These are phyloP conservation scores for Irpex sp. DNA, from an alignment of 1,284 basidiomycete genomes.

Conservation along the genomic window DNA sequence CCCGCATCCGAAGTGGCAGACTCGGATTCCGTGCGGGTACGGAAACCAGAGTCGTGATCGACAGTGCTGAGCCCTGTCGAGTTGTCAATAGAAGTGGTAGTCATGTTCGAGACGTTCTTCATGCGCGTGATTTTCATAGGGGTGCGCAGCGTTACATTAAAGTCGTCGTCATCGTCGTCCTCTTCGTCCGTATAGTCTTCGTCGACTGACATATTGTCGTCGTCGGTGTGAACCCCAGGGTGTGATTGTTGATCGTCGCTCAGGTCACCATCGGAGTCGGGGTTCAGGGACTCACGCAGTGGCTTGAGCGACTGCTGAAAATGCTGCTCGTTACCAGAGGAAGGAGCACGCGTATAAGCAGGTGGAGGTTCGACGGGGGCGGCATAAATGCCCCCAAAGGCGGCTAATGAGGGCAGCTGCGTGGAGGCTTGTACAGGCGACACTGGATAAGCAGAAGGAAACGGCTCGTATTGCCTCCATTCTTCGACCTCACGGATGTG, in stretches of 20 bases:
- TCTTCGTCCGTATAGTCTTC: slow-evolving; percentile 39
- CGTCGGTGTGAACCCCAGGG: slow-evolving; percentile 25
- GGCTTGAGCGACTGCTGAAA: slow-evolving; percentile 61
- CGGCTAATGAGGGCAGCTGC: slow-evolving; percentile 18
- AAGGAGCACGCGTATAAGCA: slow-evolving; percentile 5
- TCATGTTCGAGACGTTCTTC: slow-evolving; percentile 20
- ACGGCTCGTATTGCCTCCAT: slow-evolving; percentile 47
- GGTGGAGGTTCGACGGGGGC: slow-evolving; percentile 26
- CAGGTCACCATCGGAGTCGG: slow-evolving; percentile 54
- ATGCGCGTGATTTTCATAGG: slow-evolving; percentile 33
- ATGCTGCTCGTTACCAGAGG: slow-evolving; percentile 37
- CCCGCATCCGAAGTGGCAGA: slow-evolving; percentile 30
- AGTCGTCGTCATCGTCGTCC: slow-evolving; percentile 56
- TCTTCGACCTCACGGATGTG: slow-evolving; percentile 20
- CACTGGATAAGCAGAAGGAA: slow-evolving; percentile 46
- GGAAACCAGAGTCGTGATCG: slow-evolving; percentile 41
- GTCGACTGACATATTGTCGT: slow-evolving; percentile 18
- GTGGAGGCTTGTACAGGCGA: slow-evolving; percentile 14
- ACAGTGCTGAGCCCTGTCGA: slow-evolving; percentile 44
- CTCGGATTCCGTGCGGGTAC: slow-evolving; percentile 41
- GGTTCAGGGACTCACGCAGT: slow-evolving; percentile 53
- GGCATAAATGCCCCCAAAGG: slow-evolving; percentile 11
- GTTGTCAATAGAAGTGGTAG: slow-evolving; percentile 29
- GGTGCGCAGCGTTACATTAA: slow-evolving; percentile 63
- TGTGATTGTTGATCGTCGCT: slow-evolving; percentile 41